Base-by-base conservation (phyloP, 202 grass and related monocot species). In the Schoenoplectus triqueter region DNA sequence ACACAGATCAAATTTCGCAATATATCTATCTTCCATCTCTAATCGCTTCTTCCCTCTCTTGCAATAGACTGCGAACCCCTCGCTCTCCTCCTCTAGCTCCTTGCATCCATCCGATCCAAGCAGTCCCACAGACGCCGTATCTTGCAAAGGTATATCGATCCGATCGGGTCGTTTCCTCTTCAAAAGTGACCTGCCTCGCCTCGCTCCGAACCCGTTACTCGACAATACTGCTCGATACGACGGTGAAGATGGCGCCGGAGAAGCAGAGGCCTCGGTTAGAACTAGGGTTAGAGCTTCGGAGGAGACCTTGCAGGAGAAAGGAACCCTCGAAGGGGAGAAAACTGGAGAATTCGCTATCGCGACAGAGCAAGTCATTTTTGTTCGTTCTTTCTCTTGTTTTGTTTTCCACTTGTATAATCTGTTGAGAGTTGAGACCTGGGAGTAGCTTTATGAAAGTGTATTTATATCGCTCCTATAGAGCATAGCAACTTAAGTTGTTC, bases 11-110 rank as follows among this genome's bases (percentile, higher is more conserved):
- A 91, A 61, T 52, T 89, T 81, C 73, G 93, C 97, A 22, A 92
- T 87, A 81, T 99, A 88, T 57, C 90, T 89, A 91, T 99, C 97
- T 75, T 99, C 97, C 97, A 96, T 96, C 68, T 96, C 91, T 13
- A 92, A 73, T 83, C 90, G 86, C 85, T 92, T 94, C 85, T 87
- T 99, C 0, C 97, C 97, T 63, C 89, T 96, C 48, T 90, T 90
- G 90, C 97, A 94, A 86, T 94, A 99, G 0, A 84, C 93, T 6
- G 90, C 86, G 80, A 92, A 99, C 14, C 91, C 89, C 47, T 93
- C 90, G 4, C 84, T 92, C 15, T 91, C 85, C 87, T 89, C 93
- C 86, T 91, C 87, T 47, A 96, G 82, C 81, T 96, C 93, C 82
- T 88, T 94, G 66, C 78, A 82, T 73, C 86, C 90, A 86, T 94